These are phyloP conservation scores for Berkeleyomyces basicola DNA, from an alignment of 2,329 filamentous ascomycete genomes.

Conservation along the genomic window DNA sequence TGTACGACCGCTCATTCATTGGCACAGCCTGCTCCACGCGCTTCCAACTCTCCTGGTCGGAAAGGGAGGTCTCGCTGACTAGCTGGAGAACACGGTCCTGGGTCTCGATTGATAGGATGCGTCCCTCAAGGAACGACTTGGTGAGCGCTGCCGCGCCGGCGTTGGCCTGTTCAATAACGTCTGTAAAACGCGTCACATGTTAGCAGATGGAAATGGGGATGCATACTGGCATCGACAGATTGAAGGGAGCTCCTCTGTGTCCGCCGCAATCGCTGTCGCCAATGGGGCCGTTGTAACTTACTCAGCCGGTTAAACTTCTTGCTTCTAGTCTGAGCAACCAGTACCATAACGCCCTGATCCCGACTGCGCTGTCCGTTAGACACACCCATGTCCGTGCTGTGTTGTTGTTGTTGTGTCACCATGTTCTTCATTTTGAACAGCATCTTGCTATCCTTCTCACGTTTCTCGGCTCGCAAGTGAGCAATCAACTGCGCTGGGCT, in stretches of 20 bases:
- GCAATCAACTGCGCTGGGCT: constrained; percentile 39
- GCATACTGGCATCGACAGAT: too few relatives aligned
- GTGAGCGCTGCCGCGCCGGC: constrained; percentile 42
- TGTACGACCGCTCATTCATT: constrained; percentile 62
- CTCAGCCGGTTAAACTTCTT: constrained; percentile 76
- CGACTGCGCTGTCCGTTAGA: constrained; percentile 21
- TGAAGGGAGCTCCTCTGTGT: not conserved
- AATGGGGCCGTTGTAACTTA: not conserved
- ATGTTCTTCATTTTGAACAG: constrained; percentile 25
- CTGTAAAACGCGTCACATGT: constrained; percentile 18
- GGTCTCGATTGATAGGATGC: constrained; percentile 76
- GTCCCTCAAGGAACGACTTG: constrained; percentile 55
- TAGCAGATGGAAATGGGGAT: too few relatives aligned
- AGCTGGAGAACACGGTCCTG: constrained; percentile 67
- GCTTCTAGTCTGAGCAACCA: constrained; percentile 64
- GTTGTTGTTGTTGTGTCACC: constrained; percentile 17
- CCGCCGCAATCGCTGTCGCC: too few relatives aligned
- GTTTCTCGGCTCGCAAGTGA: constrained; percentile 68
- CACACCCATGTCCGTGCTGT: not conserved
- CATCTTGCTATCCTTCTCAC: constrained; percentile 55
- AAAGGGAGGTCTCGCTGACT: constrained; percentile 56
- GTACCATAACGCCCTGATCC: constrained; percentile 65
- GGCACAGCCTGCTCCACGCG: constrained; percentile 62
- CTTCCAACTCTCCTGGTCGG: constrained; percentile 72
- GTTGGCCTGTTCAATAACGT: constrained; percentile 68